phyloP scores from a whole-genome alignment of 345 rosid genomes.

The Populus ilicifolia region DNA sequence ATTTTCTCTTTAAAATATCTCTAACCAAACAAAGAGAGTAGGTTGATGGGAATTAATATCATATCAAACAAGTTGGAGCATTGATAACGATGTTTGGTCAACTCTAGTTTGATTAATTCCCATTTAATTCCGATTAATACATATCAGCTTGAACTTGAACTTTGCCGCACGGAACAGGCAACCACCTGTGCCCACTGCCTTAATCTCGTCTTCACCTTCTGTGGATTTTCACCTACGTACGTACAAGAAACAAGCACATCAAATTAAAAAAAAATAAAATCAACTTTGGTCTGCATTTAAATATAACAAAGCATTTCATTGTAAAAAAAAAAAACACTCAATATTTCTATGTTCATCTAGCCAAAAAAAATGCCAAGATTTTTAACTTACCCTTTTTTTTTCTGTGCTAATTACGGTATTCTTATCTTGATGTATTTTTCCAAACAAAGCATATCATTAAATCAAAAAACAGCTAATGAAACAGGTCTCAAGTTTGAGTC shows the following conservation, averaged over 20 bases:
- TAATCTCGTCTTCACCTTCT: slow-evolving; percentile 78
- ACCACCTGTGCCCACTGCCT: slow-evolving; percentile 95
- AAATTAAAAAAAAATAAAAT: background rate
- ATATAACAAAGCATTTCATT: background rate
- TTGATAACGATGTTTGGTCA: slow-evolving; percentile 20
- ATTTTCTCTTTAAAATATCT: background rate
- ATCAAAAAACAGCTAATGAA: background rate
- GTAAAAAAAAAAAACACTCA: background rate
- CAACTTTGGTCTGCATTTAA: background rate
- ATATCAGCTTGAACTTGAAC: slow-evolving; percentile 26
- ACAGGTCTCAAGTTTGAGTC: background rate
- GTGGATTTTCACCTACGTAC: slow-evolving; percentile 63
- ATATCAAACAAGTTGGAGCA: slow-evolving; percentile 12
- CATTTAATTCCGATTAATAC: background rate
- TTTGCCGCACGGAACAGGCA: slow-evolving; percentile 83
- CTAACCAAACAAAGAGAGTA: slow-evolving; percentile 6
- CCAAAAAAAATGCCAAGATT: background rate
- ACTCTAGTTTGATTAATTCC: background rate
- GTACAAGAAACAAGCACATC: background rate
- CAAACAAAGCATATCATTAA: background rate
- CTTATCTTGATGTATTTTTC: background rate
- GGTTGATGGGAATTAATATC: background rate
- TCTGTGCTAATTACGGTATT: background rate
- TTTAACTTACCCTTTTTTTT: background rate
- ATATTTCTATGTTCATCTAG: too few species aligned